phyloP scores from a whole-genome alignment of 768 basidiomycete species.

The Amylocystis lapponica region DNA sequence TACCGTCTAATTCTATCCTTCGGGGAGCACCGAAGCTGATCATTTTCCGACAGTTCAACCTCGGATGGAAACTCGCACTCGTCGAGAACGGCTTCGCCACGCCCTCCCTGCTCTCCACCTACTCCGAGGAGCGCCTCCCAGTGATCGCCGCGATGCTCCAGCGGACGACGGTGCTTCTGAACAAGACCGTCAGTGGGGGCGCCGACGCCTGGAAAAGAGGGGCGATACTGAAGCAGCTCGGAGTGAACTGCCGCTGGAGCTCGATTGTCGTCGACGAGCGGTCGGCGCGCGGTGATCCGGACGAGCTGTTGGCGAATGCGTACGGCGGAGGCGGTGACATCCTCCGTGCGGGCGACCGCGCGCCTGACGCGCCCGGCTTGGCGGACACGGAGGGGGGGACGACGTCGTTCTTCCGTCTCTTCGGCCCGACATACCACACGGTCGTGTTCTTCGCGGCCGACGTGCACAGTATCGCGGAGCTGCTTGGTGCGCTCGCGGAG shows the following conservation, averaged over 20 bases:
- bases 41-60: constrained; percentile 17
- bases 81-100: constrained; percentile 20
- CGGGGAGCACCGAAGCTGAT: neutral
- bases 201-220: neutral
- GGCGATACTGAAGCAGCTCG: constrained; percentile 33
- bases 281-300: neutral
- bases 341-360: constrained; percentile 39
- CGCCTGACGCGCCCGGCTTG: constrained; percentile 22
- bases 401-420: constrained; percentile 24
- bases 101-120: constrained; percentile 21
- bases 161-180: constrained; percentile 8
- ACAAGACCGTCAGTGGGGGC: neutral
- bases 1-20: neutral
- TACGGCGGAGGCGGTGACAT: constrained; percentile 5
- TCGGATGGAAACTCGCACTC: constrained; percentile 27
- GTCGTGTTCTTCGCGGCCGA: constrained; percentile 23
- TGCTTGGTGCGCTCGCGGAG: neutral
- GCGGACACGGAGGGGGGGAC: constrained; percentile 1
- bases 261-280: constrained; percentile 38
- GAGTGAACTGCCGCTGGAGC: constrained; percentile 51
- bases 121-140: constrained; percentile 25
- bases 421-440: constrained; percentile 22
- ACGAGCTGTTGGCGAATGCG: neutral
- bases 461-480: neutral
- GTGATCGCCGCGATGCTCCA: constrained; percentile 26